Conservation (phyloP, 2,329 filamentous ascomycete species). For the Venturia oleaginea region DNA sequence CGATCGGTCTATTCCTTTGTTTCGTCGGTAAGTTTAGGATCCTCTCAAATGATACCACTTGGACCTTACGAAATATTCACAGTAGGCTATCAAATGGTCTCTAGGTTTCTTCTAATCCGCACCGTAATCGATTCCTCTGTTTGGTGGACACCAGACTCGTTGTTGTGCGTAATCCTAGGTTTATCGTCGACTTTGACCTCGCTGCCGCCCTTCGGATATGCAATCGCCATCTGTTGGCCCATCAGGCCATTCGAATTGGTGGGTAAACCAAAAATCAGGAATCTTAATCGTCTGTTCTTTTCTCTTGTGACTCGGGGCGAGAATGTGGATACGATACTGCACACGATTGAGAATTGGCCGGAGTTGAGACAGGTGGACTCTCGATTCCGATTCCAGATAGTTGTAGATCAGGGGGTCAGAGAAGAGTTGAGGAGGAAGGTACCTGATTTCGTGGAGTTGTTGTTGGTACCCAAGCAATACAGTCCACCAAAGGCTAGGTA, state of each 20-base stretch:
- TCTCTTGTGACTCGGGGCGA: not conserved
- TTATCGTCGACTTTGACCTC: not conserved
- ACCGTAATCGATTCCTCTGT: not conserved
- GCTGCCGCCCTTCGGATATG: not conserved
- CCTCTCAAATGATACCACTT: not conserved
- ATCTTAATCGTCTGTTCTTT: not conserved
- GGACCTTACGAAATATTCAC: not conserved
- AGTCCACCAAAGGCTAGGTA: not conserved
- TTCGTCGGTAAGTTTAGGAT: not conserved
- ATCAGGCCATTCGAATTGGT: not conserved
- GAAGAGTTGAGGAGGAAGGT: not conserved
- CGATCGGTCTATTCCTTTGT: not conserved
- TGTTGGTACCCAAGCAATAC: not conserved
- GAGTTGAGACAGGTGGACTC: not conserved
- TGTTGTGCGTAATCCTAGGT: not conserved
- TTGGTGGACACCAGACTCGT: not conserved
- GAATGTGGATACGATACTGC: not conserved
- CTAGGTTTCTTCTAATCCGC: not conserved
- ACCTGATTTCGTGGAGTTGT: not conserved
- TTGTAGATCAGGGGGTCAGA: not conserved
- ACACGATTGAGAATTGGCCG: not conserved
- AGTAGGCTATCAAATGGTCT: not conserved
- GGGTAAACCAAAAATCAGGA: not conserved
- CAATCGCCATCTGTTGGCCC: slow-evolving; percentile 3
- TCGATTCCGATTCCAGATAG: not conserved